These are phyloP conservation scores for Albugo candida DNA, from an alignment of 352 stramenopile species.

Conservation along the genomic window DNA sequence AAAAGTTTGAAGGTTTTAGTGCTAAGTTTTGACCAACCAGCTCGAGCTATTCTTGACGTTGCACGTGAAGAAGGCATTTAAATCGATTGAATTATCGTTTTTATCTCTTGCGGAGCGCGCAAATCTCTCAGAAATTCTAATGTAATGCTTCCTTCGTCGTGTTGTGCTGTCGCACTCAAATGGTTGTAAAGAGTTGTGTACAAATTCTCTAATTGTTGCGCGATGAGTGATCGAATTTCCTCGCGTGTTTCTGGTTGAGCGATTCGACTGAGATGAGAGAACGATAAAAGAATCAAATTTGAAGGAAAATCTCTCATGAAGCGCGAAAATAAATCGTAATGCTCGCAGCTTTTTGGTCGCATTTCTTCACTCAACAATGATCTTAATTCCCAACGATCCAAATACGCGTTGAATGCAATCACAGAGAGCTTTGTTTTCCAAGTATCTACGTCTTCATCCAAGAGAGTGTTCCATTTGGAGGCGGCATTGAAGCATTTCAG, in stretches of 20 bases:
- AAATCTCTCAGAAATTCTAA: no score
- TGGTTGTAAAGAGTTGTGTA: no score
- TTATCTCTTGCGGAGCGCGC: no score
- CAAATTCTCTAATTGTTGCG: no score
- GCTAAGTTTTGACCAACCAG: no score
- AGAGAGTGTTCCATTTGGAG: constrained; percentile 14
- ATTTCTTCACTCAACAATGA: not conserved
- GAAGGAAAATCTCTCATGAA: not conserved
- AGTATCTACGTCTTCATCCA: constrained; percentile 13
- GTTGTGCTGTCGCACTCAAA: no score
- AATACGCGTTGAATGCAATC: not conserved
- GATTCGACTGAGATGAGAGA: not conserved
- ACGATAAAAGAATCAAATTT: not conserved
- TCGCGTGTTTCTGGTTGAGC: not conserved
- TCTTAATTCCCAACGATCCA: not conserved
- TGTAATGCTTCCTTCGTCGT: no score
- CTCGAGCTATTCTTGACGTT: no score
- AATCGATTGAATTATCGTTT: no score
- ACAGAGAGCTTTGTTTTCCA: not conserved
- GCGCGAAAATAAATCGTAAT: not conserved
- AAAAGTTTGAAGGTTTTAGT: no score
- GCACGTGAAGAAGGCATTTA: no score
- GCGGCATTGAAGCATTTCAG: constrained; percentile 25
- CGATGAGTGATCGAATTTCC: not conserved
- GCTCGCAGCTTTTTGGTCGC: not conserved